A percentile compares a stretch with the other conserved stretches of the same genome.
Evolutionary conservation across 2,329 filamentous ascomycete genomes (phyloP).

Genomic region (Plectosphaerella sp.): DNA sequence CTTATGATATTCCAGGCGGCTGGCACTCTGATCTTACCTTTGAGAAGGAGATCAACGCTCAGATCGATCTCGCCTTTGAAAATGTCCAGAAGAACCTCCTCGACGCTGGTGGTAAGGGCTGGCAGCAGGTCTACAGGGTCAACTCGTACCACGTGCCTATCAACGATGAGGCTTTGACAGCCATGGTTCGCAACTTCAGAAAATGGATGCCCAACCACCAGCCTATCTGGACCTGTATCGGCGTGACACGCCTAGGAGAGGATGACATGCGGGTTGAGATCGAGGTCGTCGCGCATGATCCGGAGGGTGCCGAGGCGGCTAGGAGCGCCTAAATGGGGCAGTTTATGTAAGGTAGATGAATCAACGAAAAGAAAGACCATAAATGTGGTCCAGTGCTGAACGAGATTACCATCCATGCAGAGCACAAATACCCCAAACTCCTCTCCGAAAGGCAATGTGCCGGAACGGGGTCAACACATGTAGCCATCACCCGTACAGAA

Average conservation of each 20-base stretch:
- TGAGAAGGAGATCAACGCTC: slow-evolving; percentile 31
- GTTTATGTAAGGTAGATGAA: too few relatives aligned
- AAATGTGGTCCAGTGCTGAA: too few relatives aligned
- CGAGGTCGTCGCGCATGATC: slow-evolving; percentile 46
- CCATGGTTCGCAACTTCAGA: slow-evolving; percentile 41
- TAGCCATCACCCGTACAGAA: too few relatives aligned
- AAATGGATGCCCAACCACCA: slow-evolving; percentile 48
- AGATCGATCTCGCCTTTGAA: slow-evolving; percentile 49
- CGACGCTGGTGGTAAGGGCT: slow-evolving; percentile 51
- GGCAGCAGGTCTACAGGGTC: slow-evolving; percentile 47
- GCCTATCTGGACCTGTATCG: slow-evolving; percentile 50
- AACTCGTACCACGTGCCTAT: slow-evolving; percentile 39
- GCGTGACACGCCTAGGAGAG: slow-evolving; percentile 40
- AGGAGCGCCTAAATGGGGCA: too few relatives aligned
- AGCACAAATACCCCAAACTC: too few relatives aligned
- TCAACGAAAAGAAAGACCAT: too few relatives aligned
- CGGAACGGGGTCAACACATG: too few relatives aligned
- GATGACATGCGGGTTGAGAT: slow-evolving; percentile 55
- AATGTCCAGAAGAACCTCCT: slow-evolving; percentile 50
- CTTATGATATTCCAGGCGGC: slow-evolving; percentile 18
- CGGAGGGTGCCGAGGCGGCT: slow-evolving; percentile 23
- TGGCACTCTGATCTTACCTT: slow-evolving; percentile 21
- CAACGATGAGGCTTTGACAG: slow-evolving; percentile 29
- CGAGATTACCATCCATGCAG: too few relatives aligned
- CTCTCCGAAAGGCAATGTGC: too few relatives aligned